Base-by-base conservation (phyloP, 257 asterid genomes). In the Fraxinus excelsior region DNA sequence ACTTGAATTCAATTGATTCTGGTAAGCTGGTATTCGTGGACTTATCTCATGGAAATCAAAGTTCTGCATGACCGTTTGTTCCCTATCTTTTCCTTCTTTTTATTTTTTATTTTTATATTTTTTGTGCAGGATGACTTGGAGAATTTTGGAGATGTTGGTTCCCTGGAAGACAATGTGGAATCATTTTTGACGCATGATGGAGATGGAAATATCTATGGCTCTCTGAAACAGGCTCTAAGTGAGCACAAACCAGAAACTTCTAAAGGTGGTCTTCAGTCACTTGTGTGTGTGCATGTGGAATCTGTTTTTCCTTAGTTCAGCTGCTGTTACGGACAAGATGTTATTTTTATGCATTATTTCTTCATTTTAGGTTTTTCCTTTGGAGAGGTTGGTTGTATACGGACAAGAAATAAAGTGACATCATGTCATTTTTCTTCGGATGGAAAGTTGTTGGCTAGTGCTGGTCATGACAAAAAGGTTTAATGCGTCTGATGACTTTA, bases 401-500 rank as follows among this genome's bases (percentile, higher is more conserved):
- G 97, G 80, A 90, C 98, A 81, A 93, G 93, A 79, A 93, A 88
- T 82, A 95, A 90, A 87, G 97, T 95, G 82, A 89, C 96, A 19
- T 90, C 97, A 84, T 93, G 98, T 82, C 97, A 95, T 89, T 95
- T 95, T 83, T 95, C 99, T 72, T 91, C 97, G 4, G 99, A 95
- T 88, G 99, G 99, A 80, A 95, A 95, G 88, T 71, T 93, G 75
- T 84, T 95, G 74, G 99, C 98, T 71, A 95, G 96, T 89, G 99
- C 94, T 58, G 99, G 99, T 76, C 99, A 93, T 80, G 98, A 93
- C 86, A 90, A 89, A 87, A 93, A 90, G 98, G 99, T 95, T 83
- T 7, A 46, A 23, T 67, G 13, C 25, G 0, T 58, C 67, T 58
- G 67, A 58, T 58, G 67, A 31, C 31, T 58, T 58, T 58, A 53